Evolutionary conservation across 1,284 basidiomycete genomes (phyloP).

Genomic region (Microbotryum violaceum): DNA sequence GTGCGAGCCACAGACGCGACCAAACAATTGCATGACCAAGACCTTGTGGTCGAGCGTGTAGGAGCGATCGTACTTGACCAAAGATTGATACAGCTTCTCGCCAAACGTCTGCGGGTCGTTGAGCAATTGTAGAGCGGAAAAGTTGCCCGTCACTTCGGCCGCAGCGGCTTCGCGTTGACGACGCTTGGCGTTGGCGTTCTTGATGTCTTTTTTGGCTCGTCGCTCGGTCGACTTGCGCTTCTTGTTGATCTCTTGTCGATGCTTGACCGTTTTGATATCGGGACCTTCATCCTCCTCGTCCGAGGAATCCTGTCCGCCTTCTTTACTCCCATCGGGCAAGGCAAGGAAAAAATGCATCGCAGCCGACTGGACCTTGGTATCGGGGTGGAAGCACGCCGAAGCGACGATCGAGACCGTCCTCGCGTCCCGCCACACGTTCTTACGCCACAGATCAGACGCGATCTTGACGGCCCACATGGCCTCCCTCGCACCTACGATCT

Average conservation of each 20-base stretch:
- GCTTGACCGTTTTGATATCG: constrained; percentile 65
- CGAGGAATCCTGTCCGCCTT: constrained; percentile 46
- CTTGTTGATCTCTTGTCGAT: constrained; percentile 79
- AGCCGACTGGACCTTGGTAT: constrained; percentile 88
- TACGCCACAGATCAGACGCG: constrained; percentile 90
- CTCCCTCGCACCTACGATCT: constrained; percentile 46
- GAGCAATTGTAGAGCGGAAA: constrained; percentile 85
- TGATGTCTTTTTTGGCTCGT: constrained; percentile 64
- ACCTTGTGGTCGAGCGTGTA: constrained; percentile 96
- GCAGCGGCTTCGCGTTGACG: constrained; percentile 45
- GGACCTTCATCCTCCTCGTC: constrained; percentile 58
- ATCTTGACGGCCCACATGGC: constrained; percentile 97
- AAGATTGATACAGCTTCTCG: constrained; percentile 84
- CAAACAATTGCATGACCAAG: constrained; percentile 91
- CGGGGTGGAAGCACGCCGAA: constrained; percentile 87
- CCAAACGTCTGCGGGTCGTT: constrained; percentile 94
- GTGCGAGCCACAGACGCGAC: constrained; percentile 89
- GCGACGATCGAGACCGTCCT: constrained; percentile 92
- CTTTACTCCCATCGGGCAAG: constrained; percentile 45
- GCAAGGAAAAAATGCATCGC: constrained; percentile 97
- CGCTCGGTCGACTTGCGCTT: constrained; percentile 72
- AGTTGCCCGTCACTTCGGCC: constrained; percentile 55
- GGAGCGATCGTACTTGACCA: constrained; percentile 81
- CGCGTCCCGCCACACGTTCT: constrained; percentile 83
- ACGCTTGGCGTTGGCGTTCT: constrained; percentile 62